phyloP scores from a whole-genome alignment of 1,139 yeast species.

The Suhomyces yuchorum region DNA sequence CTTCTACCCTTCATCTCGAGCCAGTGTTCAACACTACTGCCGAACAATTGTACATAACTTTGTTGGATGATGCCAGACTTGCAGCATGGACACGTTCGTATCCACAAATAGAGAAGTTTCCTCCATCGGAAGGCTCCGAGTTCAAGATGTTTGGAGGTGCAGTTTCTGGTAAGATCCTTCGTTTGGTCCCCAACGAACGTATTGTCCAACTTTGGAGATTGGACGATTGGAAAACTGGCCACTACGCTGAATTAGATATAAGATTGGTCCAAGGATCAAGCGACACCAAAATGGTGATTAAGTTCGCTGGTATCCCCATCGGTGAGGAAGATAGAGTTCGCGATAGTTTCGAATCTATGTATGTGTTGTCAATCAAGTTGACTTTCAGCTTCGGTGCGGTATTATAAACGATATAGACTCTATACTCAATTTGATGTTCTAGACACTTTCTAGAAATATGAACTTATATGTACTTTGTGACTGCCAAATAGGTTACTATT shows the following conservation, averaged over 20 bases:
- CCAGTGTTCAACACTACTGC: slow-evolving; percentile 87
- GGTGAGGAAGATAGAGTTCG: slow-evolving; percentile 95
- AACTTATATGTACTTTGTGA: background rate
- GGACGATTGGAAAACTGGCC: slow-evolving; percentile 84
- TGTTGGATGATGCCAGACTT: slow-evolving; percentile 73
- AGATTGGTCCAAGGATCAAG: slow-evolving; percentile 72
- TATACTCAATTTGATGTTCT: background rate
- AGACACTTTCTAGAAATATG: background rate
- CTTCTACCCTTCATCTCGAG: slow-evolving; percentile 75
- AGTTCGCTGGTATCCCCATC: slow-evolving; percentile 88
- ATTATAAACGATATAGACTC: slow-evolving; percentile 33
- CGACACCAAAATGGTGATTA: slow-evolving; percentile 79
- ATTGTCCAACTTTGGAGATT: slow-evolving; percentile 85
- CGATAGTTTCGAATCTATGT: slow-evolving; percentile 84
- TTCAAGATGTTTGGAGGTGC: slow-evolving; percentile 89
- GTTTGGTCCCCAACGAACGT: slow-evolving; percentile 56
- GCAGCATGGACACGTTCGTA: slow-evolving; percentile 88
- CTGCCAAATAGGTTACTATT: background rate
- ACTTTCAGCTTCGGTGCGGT: slow-evolving; percentile 96
- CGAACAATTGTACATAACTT: slow-evolving; percentile 74
- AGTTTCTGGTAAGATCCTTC: slow-evolving; percentile 67
- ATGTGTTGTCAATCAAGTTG: slow-evolving; percentile 81
- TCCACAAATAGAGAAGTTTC: slow-evolving; percentile 54
- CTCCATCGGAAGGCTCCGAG: slow-evolving; percentile 60
- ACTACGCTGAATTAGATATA: slow-evolving; percentile 69